A percentile compares a stretch with the other conserved stretches of the same genome.
Evolutionary conservation across 805 yeast species (phyloP).

Genomic region (Metschnikowia kofuensis): DNA sequence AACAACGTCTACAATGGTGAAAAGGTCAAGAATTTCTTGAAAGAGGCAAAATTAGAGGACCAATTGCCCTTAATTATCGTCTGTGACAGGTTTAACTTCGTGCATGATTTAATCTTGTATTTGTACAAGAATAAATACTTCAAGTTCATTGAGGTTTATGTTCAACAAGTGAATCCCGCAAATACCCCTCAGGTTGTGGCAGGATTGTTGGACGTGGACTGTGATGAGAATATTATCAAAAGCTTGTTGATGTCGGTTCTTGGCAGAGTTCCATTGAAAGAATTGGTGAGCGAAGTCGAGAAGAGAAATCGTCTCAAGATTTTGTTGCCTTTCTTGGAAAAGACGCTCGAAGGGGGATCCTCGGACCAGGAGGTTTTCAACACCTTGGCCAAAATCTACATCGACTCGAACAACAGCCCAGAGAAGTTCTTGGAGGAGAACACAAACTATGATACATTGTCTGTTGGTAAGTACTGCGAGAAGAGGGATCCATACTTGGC

Average conservation of each 20-base stretch:
- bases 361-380: constrained; percentile 90
- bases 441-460: constrained; percentile 82
- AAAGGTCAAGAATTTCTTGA: constrained; percentile 93
- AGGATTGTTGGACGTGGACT: constrained; percentile 93
- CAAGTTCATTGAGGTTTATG: constrained; percentile 96
- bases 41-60: constrained; percentile 90
- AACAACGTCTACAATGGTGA: constrained; percentile 95
- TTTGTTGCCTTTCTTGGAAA: constrained; percentile 88
- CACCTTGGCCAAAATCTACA: constrained; percentile 95
- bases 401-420: constrained; percentile 96
- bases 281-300: constrained; percentile 91
- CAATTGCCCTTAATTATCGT: constrained; percentile 96
- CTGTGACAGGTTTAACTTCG: constrained; percentile 87
- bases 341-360: constrained; percentile 77
- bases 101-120: constrained; percentile 90
- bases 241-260: constrained; percentile 76
- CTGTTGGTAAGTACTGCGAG: constrained; percentile 97
- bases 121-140: constrained; percentile 93
- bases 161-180: constrained; percentile 94
- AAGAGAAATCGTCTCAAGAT: constrained; percentile 92
- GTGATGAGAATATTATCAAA: constrained; percentile 87
- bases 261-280: constrained; percentile 91
- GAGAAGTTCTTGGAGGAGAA: constrained; percentile 95
- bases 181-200: constrained; percentile 97
- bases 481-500: constrained; percentile 98